phyloP scores from a whole-genome alignment of 768 basidiomycete genomes.

The Psilocybe cubensis region DNA sequence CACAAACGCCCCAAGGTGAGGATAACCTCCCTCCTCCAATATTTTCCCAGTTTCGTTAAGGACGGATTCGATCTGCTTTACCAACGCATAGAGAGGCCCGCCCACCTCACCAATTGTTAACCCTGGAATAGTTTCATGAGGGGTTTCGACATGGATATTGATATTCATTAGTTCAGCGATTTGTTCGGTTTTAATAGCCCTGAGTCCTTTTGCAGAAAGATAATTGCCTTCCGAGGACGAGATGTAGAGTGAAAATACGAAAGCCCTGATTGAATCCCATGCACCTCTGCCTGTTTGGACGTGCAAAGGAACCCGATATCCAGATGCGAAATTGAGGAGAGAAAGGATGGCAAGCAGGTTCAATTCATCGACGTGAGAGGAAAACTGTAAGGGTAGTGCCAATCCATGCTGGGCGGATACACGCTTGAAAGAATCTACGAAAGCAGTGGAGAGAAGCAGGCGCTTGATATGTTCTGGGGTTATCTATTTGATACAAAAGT shows the following conservation, averaged over 20 bases:
- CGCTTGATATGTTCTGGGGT: constrained; percentile 56
- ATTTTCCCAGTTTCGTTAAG: constrained; percentile 76
- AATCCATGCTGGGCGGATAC: constrained; percentile 71
- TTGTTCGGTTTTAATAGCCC: constrained; percentile 49
- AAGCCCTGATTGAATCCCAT: constrained; percentile 80
- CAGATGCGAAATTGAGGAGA: constrained; percentile 83
- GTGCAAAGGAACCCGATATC: constrained; percentile 78
- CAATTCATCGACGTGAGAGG: constrained; percentile 72
- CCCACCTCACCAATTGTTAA: constrained; percentile 76
- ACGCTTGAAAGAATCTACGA: constrained; percentile 62
- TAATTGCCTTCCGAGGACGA: constrained; percentile 59
- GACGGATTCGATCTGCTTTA: constrained; percentile 63
- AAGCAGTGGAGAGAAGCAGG: constrained; percentile 66
- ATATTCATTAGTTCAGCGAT: constrained; percentile 79
- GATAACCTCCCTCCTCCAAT: constrained; percentile 61
- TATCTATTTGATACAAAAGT: constrained; percentile 46
- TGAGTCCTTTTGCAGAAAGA: constrained; percentile 72
- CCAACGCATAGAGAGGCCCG: constrained; percentile 74
- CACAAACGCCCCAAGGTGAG: constrained; percentile 76
- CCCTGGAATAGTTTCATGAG: constrained; percentile 71
- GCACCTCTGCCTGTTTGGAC: constrained; percentile 76
- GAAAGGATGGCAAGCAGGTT: constrained; percentile 81
- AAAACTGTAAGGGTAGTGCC: constrained; percentile 78
- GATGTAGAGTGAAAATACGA: constrained; percentile 75
- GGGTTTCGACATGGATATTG: constrained; percentile 66